Conservation (phyloP, 1,139 yeast species). For the Meyerozyma guilliermondii region DNA sequence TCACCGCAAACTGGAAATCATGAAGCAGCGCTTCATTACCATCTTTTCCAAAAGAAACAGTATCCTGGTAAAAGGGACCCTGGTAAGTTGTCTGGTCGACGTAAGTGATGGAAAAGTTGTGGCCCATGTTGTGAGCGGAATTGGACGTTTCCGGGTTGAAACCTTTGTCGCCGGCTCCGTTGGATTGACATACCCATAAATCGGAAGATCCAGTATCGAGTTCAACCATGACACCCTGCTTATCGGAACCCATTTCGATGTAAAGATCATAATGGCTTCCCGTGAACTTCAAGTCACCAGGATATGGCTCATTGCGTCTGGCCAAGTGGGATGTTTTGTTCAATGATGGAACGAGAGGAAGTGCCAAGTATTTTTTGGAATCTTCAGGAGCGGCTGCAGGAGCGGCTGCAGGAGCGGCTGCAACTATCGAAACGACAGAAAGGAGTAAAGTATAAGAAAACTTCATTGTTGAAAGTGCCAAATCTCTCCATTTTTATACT, state of each 20-base stretch:
- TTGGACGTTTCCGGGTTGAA: not conserved
- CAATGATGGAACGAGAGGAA: too few relatives aligned
- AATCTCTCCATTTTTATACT: too few relatives aligned
- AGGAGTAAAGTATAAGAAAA: too few relatives aligned
- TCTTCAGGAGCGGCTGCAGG: too few relatives aligned
- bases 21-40: not conserved
- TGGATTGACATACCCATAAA: slow-evolving; percentile 12
- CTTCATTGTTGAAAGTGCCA: too few relatives aligned
- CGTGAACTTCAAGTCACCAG: not conserved
- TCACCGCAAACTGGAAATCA: not conserved
- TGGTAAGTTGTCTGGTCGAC: not conserved
- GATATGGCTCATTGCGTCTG: not conserved
- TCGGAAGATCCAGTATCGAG: slow-evolving; percentile 20
- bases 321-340: too few relatives aligned
- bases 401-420: too few relatives aligned
- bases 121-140: not conserved
- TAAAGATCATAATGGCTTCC: slow-evolving; percentile 9
- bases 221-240: slow-evolving; percentile 8
- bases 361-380: too few relatives aligned
- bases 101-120: not conserved
- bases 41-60: not conserved
- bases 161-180: not conserved
- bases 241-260: slow-evolving; percentile 11
- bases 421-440: too few relatives aligned
- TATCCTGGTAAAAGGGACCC: not conserved